Evolutionary conservation across 352 stramenopile species (phyloP).

Genomic region (Achlya hypogyna): DNA sequence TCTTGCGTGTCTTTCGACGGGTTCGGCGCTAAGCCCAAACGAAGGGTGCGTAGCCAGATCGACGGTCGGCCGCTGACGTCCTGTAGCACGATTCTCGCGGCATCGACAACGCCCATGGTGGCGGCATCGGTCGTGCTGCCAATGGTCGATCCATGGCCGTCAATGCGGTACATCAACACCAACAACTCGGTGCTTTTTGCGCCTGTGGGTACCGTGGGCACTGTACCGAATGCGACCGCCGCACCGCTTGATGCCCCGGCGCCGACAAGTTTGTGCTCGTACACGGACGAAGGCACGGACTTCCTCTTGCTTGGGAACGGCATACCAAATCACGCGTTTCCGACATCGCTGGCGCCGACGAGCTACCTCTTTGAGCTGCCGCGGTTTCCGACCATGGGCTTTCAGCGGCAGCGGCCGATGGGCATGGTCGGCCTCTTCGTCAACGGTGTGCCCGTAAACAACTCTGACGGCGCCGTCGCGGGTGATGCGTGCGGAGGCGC

Average conservation of each 20-base stretch:
- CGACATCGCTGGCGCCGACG: background rate
- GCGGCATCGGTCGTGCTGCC: constrained; percentile 51
- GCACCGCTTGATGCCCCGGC: background rate
- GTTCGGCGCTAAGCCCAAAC: constrained; percentile 42
- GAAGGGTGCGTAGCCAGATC: constrained; percentile 14
- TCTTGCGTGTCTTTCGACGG: constrained; percentile 33
- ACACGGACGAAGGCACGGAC: constrained; percentile 30
- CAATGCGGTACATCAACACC: constrained; percentile 42
- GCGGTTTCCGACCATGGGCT: constrained; percentile 33
- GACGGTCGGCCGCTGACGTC: no score
- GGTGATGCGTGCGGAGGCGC: constrained; percentile 42
- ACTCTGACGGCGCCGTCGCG: background rate
- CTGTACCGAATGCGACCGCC: constrained; percentile 1
- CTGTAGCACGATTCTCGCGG: constrained; percentile 37
- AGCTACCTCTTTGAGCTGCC: constrained; percentile 52
- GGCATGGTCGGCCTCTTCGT: constrained; percentile 43
- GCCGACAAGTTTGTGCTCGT: constrained; percentile 35
- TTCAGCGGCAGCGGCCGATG: background rate
- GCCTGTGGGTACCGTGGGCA: constrained; percentile 24
- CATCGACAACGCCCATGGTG: constrained; percentile 32
- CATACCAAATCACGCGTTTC: constrained; percentile 33
- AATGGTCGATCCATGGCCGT: constrained; percentile 49
- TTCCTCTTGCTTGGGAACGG: constrained; percentile 58
- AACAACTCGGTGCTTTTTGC: constrained; percentile 27
- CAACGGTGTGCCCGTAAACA: constrained; percentile 52